Conservation (phyloP, 2,329 filamentous ascomycete genomes). For the Lecanicillium sp. region DNA sequence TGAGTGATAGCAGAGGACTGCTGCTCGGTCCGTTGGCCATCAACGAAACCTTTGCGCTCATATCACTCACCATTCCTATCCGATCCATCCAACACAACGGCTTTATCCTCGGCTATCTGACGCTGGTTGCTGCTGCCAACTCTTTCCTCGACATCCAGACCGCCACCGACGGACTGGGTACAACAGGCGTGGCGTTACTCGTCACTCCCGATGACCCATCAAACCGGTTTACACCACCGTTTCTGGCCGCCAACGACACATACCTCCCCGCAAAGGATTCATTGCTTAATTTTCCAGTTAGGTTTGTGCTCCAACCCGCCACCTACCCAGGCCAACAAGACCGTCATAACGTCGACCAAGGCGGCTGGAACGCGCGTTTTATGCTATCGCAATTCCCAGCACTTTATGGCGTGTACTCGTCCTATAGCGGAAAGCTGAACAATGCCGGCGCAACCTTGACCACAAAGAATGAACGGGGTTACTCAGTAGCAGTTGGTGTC, state of each 20-base stretch:
- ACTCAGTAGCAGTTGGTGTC: slow-evolving; percentile 71
- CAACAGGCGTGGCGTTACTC: slow-evolving; percentile 63
- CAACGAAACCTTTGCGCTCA: slow-evolving; percentile 66
- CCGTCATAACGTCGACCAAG: slow-evolving; percentile 39
- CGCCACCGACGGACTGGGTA: slow-evolving; percentile 63
- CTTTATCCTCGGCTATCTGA: slow-evolving; percentile 77
- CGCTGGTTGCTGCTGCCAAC: slow-evolving; percentile 64
- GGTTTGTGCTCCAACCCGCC: slow-evolving; percentile 56
- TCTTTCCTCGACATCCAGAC: slow-evolving; percentile 56
- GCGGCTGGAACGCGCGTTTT: slow-evolving; percentile 47
- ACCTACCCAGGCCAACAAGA: slow-evolving; percentile 33
- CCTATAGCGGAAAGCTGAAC: slow-evolving; percentile 43
- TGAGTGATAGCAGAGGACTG: slow-evolving; percentile 51
- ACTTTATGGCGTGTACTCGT: slow-evolving; percentile 53
- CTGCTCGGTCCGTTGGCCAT: slow-evolving; percentile 69
- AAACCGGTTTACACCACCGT: slow-evolving; percentile 53
- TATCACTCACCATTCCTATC: slow-evolving; percentile 78
- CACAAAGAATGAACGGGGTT: slow-evolving; percentile 65
- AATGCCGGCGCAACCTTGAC: slow-evolving; percentile 64
- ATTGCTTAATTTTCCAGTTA: slow-evolving; percentile 42
- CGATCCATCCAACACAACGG: slow-evolving; percentile 55
- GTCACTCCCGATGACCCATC: slow-evolving; percentile 60
- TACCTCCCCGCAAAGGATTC: slow-evolving; percentile 32
- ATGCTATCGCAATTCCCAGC: slow-evolving; percentile 56
- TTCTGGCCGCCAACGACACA: slow-evolving; percentile 41